Percentiles rank a stretch among this genome's conserved stretches.
Conservation (phyloP, 2,329 filamentous ascomycete species). For the Beauveria varroae region DNA sequence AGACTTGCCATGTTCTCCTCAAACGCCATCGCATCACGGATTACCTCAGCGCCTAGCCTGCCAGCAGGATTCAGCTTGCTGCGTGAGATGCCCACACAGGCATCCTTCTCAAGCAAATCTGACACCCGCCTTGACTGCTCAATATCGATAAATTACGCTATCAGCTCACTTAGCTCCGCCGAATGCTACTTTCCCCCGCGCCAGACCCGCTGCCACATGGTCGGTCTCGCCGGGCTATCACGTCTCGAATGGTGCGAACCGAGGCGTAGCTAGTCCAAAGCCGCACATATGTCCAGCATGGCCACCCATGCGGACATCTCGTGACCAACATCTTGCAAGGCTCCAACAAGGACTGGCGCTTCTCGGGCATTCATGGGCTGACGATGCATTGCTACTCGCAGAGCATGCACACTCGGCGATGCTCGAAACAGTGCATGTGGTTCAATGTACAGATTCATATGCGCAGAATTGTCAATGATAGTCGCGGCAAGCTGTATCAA, state of each 20-base stretch:
- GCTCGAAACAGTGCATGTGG: no score
- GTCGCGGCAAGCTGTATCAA: no score
- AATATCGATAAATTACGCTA: background rate
- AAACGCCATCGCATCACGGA: background rate
- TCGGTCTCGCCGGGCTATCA: background rate
- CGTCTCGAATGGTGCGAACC: background rate
- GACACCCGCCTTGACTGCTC: background rate
- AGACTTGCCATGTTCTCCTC: background rate
- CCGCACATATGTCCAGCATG: background rate
- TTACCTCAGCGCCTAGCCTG: slow-evolving; percentile 5
- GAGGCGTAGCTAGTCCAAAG: background rate
- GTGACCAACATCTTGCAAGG: no score
- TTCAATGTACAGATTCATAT: no score
- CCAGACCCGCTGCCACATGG: background rate
- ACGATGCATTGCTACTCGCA: no score
- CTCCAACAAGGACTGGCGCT: no score
- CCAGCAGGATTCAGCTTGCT: background rate
- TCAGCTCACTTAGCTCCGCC: background rate
- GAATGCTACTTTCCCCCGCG: background rate
- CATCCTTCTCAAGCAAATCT: slow-evolving; percentile 1
- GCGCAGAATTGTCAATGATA: no score
- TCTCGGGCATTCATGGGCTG: no score
- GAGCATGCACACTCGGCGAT: no score
- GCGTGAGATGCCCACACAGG: background rate
- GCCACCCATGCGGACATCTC: no score